Evolutionary conservation across 805 yeast genomes (phyloP), one percentile per base, ranked within the genome.

Genomic region (Lipomyces kockii): DNA sequence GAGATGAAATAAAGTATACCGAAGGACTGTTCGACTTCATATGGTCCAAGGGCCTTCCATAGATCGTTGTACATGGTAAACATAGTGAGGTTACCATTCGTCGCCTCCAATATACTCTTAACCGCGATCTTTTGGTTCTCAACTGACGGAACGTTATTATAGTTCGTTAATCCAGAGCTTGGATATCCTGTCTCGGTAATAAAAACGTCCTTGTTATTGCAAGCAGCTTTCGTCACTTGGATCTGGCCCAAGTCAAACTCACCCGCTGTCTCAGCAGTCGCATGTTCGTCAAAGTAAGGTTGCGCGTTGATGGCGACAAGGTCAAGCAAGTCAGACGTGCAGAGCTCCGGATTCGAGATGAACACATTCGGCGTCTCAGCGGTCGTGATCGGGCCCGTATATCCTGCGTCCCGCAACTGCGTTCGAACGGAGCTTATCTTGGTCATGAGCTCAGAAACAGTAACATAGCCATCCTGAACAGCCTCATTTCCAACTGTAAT

Each of bases 131-230:
- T 69, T 84, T 92, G 97, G 85, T 93, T 89, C 35, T 78, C 81
- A 63, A 81, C 73, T 60, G 97, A 89, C 66, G 98, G 95, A 65
- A 91, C 88, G 74, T 97, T 96, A 69, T 78, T 83, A 79, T 92
- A 92, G 81, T 87, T 86, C 76, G 88, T 81, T 71, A 85, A 82
- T 82, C 99, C 98, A 76, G 85, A 78, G 72, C 91, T 86, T 77
- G 99, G 98, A 97, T 98, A 94, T 72, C 99, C 99, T 67, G 97
- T 84, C 85, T 94, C 98, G 72, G 93, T 87, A 76, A 94, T 87
- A 74, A 91, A 80, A 66, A 92, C 93, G 53, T 62, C 65, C 76
- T 83, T 82, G 65, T 80, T 79, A 35, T 84, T 80, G 81, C 97
- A 92, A 58, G 82, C 79, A 17, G 78, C 78, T 72, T 83, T 78